phyloP scores from a whole-genome alignment of 163 green algal genomes.

The Trebouxia gelatinosa region DNA sequence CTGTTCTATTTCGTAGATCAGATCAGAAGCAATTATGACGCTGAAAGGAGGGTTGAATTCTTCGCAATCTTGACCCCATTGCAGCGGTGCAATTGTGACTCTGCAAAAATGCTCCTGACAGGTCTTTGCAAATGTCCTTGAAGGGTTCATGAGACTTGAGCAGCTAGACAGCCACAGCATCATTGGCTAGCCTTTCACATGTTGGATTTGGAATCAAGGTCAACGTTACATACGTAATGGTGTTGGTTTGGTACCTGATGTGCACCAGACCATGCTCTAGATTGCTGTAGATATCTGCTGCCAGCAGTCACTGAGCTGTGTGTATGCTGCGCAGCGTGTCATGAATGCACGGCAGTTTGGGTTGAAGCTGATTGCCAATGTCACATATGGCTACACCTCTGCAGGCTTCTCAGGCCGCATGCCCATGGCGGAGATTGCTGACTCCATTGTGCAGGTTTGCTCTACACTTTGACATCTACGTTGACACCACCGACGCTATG shows the following conservation, averaged over 20 bases:
- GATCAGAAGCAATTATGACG: slow-evolving; percentile 53
- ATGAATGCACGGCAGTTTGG: slow-evolving; percentile 85
- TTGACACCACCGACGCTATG: background rate
- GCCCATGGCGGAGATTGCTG: slow-evolving; percentile 94
- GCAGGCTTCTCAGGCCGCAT: slow-evolving; percentile 90
- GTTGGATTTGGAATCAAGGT: no score
- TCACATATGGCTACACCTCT: slow-evolving; percentile 90
- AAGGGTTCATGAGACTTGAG: no score
- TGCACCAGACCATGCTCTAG: no score
- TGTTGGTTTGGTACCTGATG: no score
- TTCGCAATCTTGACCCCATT: slow-evolving; percentile 40
- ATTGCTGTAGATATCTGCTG: no score
- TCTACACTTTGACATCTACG: background rate
- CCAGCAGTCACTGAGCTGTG: no score
- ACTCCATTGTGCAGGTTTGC: slow-evolving; percentile 86
- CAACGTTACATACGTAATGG: no score
- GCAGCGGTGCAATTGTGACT: slow-evolving; percentile 30
- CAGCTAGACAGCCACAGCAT: no score
- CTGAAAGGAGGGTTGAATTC: slow-evolving; percentile 44
- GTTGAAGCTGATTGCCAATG: slow-evolving; percentile 96
- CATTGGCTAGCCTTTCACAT: no score
- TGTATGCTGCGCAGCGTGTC: no score
- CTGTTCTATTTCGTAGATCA: slow-evolving; percentile 42
- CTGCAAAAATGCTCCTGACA: no score
- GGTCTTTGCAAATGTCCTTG: no score